Base-by-base conservation (phyloP, 495 filamentous ascomycete species). In the Neurospora sp. region DNA sequence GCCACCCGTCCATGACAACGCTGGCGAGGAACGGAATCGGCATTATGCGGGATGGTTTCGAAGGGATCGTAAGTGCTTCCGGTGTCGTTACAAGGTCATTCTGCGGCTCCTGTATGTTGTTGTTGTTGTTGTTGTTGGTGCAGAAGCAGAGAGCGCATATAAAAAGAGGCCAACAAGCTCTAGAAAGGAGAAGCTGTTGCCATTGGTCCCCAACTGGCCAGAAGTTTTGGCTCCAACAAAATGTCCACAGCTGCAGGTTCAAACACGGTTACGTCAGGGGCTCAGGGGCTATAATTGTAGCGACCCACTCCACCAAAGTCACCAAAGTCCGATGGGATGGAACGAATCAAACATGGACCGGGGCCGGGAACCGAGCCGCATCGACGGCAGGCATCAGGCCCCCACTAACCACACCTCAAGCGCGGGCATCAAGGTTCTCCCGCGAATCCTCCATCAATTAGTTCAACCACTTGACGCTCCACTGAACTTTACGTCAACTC, bases 1-100 rank as follows among this genome's bases (percentile, higher is more conserved):
- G 84, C 20, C 92, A 71, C 71, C 96, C 95, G 73, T 92, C 86
- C 73, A 79, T 79, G 72, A 91, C 74, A 20, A 86, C 83, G 73
- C 91, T 81, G 53, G 84, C 84, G 69, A 96, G 77, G 71, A 97
- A 85, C 37, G 89, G 90, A 71, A 98, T 85, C 71, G 95, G 93
- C 96, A 99, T 99, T 61, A 40, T 75, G 61, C 39, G 7, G 12
- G 20, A 27, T 22, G 14, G 16, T 68, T 53, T 48, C 7, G 70
- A 40, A 20, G 17, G 17, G 20, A 5, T 31, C 3, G 22, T 22
- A n/a, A 8, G 40, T 31, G 53, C 41, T 74, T 71, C 27, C 27
- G 12, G 27, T 35, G 1, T 35, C 14, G 22, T 35, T 65, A 35
- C 31, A 65, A 35, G 22, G 1, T 17, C 53, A 65, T 65, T 65